phyloP scores from a whole-genome alignment of 768 basidiomycete genomes.

The Cystobasidium tubakii region DNA sequence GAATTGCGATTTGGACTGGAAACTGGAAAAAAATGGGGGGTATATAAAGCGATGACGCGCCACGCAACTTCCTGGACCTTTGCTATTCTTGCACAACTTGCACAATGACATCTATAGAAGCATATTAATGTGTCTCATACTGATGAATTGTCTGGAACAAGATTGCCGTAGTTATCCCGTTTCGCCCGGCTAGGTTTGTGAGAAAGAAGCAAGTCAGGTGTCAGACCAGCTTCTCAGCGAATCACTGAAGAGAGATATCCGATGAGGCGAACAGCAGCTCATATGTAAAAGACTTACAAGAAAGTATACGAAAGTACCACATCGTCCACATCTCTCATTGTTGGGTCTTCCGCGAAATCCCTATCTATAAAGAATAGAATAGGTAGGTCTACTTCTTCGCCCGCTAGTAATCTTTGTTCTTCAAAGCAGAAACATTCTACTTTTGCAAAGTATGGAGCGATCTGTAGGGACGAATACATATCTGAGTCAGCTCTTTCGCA shows the following conservation, averaged over 20 bases:
- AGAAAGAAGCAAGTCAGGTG: background rate
- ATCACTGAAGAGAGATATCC: too few relatives aligned
- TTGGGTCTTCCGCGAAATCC: constrained; percentile 87
- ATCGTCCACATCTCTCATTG: constrained; percentile 78
- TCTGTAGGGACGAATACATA: constrained; percentile 55
- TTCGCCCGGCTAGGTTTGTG: constrained; percentile 39
- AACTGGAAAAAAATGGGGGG: background rate
- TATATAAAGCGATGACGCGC: background rate
- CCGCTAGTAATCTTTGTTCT: constrained; percentile 87
- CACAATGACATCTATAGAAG: too few relatives aligned
- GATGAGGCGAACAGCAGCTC: background rate
- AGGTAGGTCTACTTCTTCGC: constrained; percentile 97
- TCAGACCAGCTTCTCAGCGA: too few relatives aligned
- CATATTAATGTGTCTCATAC: too few relatives aligned
- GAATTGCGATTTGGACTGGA: background rate
- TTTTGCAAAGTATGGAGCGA: constrained; percentile 97
- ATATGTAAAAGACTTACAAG: constrained; percentile 58
- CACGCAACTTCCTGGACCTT: background rate
- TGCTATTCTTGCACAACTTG: too few relatives aligned
- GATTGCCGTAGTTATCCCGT: constrained; percentile 44
- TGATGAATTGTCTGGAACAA: constrained; percentile 40
- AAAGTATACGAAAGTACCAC: constrained; percentile 95
- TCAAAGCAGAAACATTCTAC: constrained; percentile 99
- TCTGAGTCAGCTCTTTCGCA: too few relatives aligned
- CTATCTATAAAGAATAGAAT: constrained; percentile 98